Evolutionary conservation across 768 basidiomycete genomes (phyloP), one percentile per base, ranked within the genome.

Genomic region (Russula griseocarnosa): DNA sequence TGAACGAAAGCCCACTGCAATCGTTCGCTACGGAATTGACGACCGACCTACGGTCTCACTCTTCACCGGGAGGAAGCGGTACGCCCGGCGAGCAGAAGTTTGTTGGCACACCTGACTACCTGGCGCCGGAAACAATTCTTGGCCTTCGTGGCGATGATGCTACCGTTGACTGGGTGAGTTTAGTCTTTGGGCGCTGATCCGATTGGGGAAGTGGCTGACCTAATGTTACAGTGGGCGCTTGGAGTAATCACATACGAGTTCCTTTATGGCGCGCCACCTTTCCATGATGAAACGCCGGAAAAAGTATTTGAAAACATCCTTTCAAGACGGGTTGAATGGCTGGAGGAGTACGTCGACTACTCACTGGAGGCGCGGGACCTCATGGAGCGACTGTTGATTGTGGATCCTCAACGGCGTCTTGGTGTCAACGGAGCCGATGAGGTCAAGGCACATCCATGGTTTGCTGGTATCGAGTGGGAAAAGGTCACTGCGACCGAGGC

Each of bases 241-340:
- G 97, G 97, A 63, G 94, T 98, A 49, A 95, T 99, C 73, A 92
- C 93, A 34, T 98, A 99, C 73, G 97, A 99, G 78, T 98, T 99
- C 76, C 76, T 98, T 40, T 98, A 94, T 68, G 95, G 97, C 4
- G 85, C 94, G 38, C 97, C 97, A 30, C 97, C 97, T 3, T 99
- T 99, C 82, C 94, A 98, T 71, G 96, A 92, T 54, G 94, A 98
- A 65, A 91, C 92, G 9, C 96, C 97, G 0, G 94, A 97, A 74
- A 92, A 90, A 76, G 95, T 99, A 5, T 98, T 99, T 70, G 95
- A 97, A 76, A 98, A 98, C 73, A 98, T 98, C 71, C 81, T 98
- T 24, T 97, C 96, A 13, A 88, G 94, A 5, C 86, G 89, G 34
- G 83, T 98, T 71, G 88, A 96, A 64, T 99, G 95, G 95, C 91